Base-by-base conservation (phyloP, 805 yeast genomes). In the Teunomyces stri region DNA sequence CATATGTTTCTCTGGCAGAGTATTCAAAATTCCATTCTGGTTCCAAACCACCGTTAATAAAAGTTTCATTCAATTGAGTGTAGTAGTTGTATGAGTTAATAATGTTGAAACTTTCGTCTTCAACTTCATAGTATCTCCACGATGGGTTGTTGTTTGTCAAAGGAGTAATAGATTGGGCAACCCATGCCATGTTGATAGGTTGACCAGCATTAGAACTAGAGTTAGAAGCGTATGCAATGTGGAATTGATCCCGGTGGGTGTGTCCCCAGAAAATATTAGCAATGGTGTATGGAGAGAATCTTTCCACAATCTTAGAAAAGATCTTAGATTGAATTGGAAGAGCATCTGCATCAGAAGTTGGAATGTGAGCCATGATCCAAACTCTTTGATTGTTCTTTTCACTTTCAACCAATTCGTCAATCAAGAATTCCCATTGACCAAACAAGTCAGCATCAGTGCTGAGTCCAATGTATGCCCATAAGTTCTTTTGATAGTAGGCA, bases 321-420 rank as follows among this genome's bases (percentile, higher is more conserved):
- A 80, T 66, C 46, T 76, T 71, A 21, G 87, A 76, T 45, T 79
- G 84, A 34, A 81, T 68, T 10, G 90, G 89, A 41, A 85, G 64
- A 13, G 84, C 76, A 54, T 82, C 87, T 28, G 39, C 42, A 51
- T 68, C 74, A n/a, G 77, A 70, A 20, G 76, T 66, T 39, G 91
- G 89, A 46, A 85, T 80, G 60, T 85, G 90, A 16, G 86, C 81
- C 55, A 82, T 72, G 48, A 85, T 72, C 90, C 90, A 85, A n/a
- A 82, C 90, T 56, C 85, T 70, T 62, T 83, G 81, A 43, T 78
- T 79, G 6, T 68, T 69, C 30, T 55, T 48, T 62, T 85, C 90
- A 52, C 84, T 74, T 43, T 75, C 84, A n/a, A 76, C 61, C 44
- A 85, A 69, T 65, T 85, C 89, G 45, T 79, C 75, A 42, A 81